Conservation (phyloP, 176 grass and related monocot genomes). For the Elymus sibiricus region DNA sequence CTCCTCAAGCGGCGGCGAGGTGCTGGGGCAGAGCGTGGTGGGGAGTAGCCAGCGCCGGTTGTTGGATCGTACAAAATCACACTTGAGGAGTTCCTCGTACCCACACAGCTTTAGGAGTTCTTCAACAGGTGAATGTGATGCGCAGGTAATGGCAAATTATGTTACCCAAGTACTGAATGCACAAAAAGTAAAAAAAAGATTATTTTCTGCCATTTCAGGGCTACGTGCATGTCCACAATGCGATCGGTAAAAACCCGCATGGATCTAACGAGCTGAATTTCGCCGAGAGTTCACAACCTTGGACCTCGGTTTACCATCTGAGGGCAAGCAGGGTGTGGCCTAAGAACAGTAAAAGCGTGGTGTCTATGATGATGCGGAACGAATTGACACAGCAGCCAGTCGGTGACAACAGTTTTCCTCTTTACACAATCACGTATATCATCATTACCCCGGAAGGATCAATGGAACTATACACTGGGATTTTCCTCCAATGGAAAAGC, state of each 20-base stretch:
- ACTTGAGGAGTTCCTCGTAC: no score
- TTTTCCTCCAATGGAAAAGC: slow-evolving; percentile 39
- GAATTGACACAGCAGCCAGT: slow-evolving; percentile 20
- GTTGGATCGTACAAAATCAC: neutral
- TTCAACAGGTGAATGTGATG: neutral
- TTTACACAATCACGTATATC: slow-evolving; percentile 54
- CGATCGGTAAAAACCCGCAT: no score
- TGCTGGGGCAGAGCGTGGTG: no score
- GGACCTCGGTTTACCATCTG: neutral
- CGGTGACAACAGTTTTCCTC: slow-evolving; percentile 15
- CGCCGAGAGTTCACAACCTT: neutral
- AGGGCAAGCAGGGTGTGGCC: neutral
- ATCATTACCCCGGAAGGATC: slow-evolving; percentile 30
- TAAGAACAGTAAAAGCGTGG: neutral
- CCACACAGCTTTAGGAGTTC: neutral
- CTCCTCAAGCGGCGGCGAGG: no score
- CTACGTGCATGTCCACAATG: no score
- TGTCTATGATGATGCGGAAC: slow-evolving; percentile 22
- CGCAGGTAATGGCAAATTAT: neutral
- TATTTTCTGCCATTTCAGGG: neutral
- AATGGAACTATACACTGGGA: slow-evolving; percentile 56
- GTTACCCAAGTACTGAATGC: neutral
- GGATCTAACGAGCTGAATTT: neutral
- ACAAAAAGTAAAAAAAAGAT: neutral
- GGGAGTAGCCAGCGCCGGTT: no score